A percentile compares a stretch with the other conserved stretches of the same genome.
These are phyloP conservation scores for Leucocoprinus birnbaumii DNA, from an alignment of 768 basidiomycete genomes.

Conservation along the genomic window DNA sequence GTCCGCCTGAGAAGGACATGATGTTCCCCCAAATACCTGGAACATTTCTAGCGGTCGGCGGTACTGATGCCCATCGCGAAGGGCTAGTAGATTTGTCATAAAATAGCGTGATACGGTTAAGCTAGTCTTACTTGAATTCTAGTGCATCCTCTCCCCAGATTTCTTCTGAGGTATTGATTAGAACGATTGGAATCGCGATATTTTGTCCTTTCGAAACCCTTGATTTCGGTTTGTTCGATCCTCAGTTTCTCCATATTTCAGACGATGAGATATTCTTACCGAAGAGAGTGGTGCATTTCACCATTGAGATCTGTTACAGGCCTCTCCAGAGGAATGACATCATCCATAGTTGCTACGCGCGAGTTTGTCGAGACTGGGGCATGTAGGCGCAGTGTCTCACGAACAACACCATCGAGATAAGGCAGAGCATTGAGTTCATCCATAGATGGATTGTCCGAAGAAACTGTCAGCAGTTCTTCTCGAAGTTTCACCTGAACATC, in stretches of 20 bases:
- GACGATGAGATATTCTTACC: conserved; percentile 23
- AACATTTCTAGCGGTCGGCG: conserved; percentile 37
- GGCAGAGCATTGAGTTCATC: conserved; percentile 63
- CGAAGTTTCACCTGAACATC: conserved; percentile 53
- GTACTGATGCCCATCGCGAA: conserved; percentile 55
- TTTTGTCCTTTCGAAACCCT: conserved; percentile 41
- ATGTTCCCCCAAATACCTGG: conserved; percentile 60
- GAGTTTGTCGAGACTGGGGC: conserved; percentile 44
- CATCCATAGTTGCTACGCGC: conserved; percentile 46
- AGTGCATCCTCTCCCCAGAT: conserved; percentile 62
- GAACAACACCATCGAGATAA: conserved; percentile 63
- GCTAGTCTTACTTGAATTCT: conserved; percentile 47
- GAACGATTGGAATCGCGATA: conserved; percentile 45
- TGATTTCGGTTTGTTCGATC: not conserved
- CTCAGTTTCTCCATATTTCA: not conserved
- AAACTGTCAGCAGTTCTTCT: conserved; percentile 47
- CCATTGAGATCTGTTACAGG: conserved; percentile 47
- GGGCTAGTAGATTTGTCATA: conserved; percentile 37
- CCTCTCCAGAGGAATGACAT: conserved; percentile 44
- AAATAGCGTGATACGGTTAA: not conserved
- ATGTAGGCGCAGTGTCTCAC: conserved; percentile 56
- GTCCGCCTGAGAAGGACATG: conserved; percentile 60
- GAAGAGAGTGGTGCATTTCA: conserved; percentile 30
- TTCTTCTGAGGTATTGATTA: conserved; percentile 45
- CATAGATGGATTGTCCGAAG: conserved; percentile 60